These are phyloP conservation scores for Exserohilum rostratum DNA, from an alignment of 2,329 filamentous ascomycete genomes.

Conservation along the genomic window DNA sequence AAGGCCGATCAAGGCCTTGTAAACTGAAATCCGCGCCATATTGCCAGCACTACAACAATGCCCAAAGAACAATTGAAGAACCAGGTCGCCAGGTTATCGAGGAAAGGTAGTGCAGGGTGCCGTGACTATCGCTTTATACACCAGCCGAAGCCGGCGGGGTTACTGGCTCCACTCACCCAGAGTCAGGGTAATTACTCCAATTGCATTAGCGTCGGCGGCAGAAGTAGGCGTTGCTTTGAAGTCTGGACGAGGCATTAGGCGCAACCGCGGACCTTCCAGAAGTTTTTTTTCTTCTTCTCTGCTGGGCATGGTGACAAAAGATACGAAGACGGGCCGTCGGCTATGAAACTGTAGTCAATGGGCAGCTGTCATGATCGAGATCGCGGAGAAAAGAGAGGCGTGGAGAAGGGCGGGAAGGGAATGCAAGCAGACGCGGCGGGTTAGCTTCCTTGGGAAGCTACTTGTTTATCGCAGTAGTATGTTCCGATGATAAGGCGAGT, in stretches of 20 bases:
- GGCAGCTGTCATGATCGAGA: too few species aligned
- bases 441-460: too few species aligned
- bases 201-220: slow-evolving; percentile 5
- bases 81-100: slow-evolving; percentile 9
- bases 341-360: too few species aligned
- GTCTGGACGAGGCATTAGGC: slow-evolving; percentile 4
- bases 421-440: too few species aligned
- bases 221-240: slow-evolving; percentile 1
- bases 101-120: slow-evolving; percentile 7
- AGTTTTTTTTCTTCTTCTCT: neutral
- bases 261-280: neutral
- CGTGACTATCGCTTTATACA: slow-evolving; percentile 16
- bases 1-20: slow-evolving; percentile 31
- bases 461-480: too few species aligned
- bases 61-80: slow-evolving; percentile 16
- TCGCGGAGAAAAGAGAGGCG: too few species aligned
- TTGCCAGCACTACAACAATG: slow-evolving; percentile 9
- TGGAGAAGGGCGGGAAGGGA: too few species aligned
- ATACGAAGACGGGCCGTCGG: neutral
- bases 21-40: slow-evolving; percentile 31
- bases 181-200: slow-evolving; percentile 4
- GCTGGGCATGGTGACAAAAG: neutral
- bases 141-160: slow-evolving; percentile 11
- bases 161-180: neutral
- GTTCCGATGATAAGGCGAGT: too few species aligned